These are phyloP conservation scores for Polytolypa hystricis DNA, from an alignment of 2,329 filamentous ascomycete genomes.

Conservation along the genomic window DNA sequence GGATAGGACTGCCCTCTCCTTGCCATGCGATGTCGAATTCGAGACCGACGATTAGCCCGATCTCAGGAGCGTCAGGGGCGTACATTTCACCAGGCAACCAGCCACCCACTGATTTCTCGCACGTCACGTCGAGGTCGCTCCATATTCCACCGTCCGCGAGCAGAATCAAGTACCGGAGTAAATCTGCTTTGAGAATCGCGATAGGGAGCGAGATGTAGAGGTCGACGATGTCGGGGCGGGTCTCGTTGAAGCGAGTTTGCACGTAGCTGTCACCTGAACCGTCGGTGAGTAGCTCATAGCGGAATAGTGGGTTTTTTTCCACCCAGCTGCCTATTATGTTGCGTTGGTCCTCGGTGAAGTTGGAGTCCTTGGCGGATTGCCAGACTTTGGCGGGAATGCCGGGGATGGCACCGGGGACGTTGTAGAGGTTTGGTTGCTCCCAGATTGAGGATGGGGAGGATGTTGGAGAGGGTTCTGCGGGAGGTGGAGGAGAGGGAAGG, in stretches of 20 bases:
- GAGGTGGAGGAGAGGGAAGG: no score
- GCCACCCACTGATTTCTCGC: constrained; percentile 21
- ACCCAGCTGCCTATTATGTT: constrained; percentile 17
- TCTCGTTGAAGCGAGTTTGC: constrained; percentile 18
- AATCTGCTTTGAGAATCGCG: constrained; percentile 32
- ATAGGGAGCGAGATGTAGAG: constrained; percentile 24
- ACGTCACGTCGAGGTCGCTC: constrained; percentile 30
- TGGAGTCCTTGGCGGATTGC: constrained; percentile 15
- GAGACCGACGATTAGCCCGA: constrained; percentile 28
- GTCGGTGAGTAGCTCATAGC: constrained; percentile 23
- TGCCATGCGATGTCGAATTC: constrained; percentile 23
- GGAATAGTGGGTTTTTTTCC: constrained; percentile 18
- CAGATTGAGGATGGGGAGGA: no score
- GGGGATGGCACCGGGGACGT: constrained; percentile 3
- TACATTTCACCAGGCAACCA: constrained; percentile 28
- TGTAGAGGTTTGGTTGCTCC: background rate
- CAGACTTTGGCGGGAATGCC: constrained; percentile 14
- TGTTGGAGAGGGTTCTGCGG: no score
- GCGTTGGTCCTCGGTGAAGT: constrained; percentile 15
- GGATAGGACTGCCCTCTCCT: constrained; percentile 6
- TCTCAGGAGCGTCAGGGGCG: constrained; percentile 8
- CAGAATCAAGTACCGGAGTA: constrained; percentile 34
- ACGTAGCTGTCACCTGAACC: constrained; percentile 22
- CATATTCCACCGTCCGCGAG: constrained; percentile 33
- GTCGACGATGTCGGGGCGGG: constrained; percentile 28